phyloP scores from a whole-genome alignment of 768 basidiomycete genomes.

The Pilatotrama ljubarskyi region DNA sequence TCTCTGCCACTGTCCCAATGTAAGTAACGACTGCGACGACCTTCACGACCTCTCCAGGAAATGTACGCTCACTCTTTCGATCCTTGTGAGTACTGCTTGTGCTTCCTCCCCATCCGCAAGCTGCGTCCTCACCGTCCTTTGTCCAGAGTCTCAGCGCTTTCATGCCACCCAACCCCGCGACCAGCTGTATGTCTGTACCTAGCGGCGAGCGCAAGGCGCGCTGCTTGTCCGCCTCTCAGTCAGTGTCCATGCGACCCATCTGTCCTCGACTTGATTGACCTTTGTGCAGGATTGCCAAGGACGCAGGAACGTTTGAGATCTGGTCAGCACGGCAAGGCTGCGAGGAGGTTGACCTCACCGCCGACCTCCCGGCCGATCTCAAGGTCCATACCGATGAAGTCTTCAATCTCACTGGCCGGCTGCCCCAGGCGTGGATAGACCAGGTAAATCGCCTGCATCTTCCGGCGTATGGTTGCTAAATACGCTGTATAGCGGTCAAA shows the following conservation, averaged over 20 bases:
- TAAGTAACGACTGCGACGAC: slow-evolving; percentile 18
- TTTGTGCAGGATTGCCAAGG: slow-evolving; percentile 11
- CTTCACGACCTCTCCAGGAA: background rate
- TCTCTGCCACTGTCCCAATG: background rate
- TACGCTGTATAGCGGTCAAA: background rate
- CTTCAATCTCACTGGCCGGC: slow-evolving; percentile 37
- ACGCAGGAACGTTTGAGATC: slow-evolving; percentile 40
- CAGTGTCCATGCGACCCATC: background rate
- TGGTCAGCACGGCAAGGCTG: slow-evolving; percentile 52
- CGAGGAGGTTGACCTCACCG: slow-evolving; percentile 46
- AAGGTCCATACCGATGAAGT: slow-evolving; percentile 38
- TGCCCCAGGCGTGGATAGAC: slow-evolving; percentile 46
- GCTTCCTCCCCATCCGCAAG: background rate
- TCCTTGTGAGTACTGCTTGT: slow-evolving; percentile 11
- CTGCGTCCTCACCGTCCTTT: background rate
- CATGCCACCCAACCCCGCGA: background rate
- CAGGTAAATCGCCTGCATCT: slow-evolving; percentile 31
- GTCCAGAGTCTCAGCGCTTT: background rate
- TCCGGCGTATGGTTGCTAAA: background rate
- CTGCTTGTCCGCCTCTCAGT: slow-evolving; percentile 4
- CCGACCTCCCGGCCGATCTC: slow-evolving; percentile 44
- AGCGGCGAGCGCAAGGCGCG: background rate
- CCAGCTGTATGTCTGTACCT: background rate
- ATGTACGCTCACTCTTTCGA: slow-evolving; percentile 2
- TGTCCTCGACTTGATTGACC: background rate